These are phyloP conservation scores for Calocybe cyanea DNA, from an alignment of 768 basidiomycete genomes.

Conservation along the genomic window DNA sequence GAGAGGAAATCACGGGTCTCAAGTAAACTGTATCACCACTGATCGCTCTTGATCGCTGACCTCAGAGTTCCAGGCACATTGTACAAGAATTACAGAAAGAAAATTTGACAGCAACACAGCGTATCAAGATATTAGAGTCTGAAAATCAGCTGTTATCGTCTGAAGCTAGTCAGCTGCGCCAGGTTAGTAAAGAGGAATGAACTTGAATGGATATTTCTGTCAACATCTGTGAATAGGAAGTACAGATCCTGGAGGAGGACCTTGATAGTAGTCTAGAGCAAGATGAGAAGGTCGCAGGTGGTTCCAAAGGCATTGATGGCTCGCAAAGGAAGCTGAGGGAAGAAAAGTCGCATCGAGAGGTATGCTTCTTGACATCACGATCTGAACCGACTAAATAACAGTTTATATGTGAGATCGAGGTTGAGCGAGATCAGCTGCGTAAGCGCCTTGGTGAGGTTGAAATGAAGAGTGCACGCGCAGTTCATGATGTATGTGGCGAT, in stretches of 20 bases:
- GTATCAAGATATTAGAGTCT: constrained; percentile 66
- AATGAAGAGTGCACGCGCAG: constrained; percentile 67
- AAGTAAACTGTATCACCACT: constrained; percentile 45
- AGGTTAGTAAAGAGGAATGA: constrained; percentile 37
- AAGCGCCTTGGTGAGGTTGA: constrained; percentile 68
- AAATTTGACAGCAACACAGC: constrained; percentile 55
- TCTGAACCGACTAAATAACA: neutral
- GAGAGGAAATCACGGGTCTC: constrained; percentile 77
- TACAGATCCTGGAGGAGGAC: constrained; percentile 73
- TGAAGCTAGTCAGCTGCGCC: constrained; percentile 69
- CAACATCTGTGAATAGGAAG: constrained; percentile 45
- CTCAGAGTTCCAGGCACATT: constrained; percentile 55
- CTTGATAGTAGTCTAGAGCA: constrained; percentile 57
- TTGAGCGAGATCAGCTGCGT: constrained; percentile 65
- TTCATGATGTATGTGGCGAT: constrained; percentile 51
- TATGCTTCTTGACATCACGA: constrained; percentile 18
- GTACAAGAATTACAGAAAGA: constrained; percentile 88
- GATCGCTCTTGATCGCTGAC: neutral
- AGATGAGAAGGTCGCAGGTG: constrained; percentile 37
- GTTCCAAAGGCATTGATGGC: constrained; percentile 25
- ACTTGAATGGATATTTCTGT: neutral
- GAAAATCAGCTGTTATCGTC: constrained; percentile 70
- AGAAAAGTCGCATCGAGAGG: constrained; percentile 52
- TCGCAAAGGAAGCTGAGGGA: constrained; percentile 43
- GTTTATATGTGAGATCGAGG: constrained; percentile 27